Evolutionary conservation across 2,329 filamentous ascomycete genomes (phyloP).

Genomic region (Fusarium sp.): DNA sequence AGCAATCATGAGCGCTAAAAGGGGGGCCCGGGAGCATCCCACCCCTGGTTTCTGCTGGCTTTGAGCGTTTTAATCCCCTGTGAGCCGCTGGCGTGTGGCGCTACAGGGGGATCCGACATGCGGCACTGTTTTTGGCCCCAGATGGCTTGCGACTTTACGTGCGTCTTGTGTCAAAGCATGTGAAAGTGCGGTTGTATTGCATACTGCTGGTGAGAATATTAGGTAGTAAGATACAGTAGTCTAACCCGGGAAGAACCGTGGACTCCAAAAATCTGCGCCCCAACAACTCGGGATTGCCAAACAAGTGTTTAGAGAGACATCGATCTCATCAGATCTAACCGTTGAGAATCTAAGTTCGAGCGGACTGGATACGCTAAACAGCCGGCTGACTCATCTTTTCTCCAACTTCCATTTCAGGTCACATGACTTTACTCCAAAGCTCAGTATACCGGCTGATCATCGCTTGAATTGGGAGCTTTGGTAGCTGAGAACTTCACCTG

Average conservation of each 20-base stretch:
- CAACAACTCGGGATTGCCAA: slow-evolving; percentile 40
- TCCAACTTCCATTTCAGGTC: not conserved
- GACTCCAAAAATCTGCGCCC: slow-evolving; percentile 29
- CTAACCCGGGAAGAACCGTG: slow-evolving; percentile 41
- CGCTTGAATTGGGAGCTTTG: slow-evolving; percentile 34
- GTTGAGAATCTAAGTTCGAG: slow-evolving; percentile 36
- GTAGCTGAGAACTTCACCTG: slow-evolving; percentile 37
- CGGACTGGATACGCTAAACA: not conserved
- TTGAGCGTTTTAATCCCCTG: slow-evolving; percentile 29
- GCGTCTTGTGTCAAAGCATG: slow-evolving; percentile 37
- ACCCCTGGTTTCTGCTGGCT: slow-evolving; percentile 29
- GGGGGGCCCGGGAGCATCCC: slow-evolving; percentile 24
- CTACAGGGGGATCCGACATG: slow-evolving; percentile 28
- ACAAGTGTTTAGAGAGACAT: slow-evolving; percentile 19
- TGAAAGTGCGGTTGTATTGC: slow-evolving; percentile 49
- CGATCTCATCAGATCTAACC: slow-evolving; percentile 40
- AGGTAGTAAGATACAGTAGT: not conserved
- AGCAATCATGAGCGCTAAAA: slow-evolving; percentile 30
- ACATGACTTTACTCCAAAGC: slow-evolving; percentile 24
- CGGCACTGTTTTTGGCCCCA: slow-evolving; percentile 12
- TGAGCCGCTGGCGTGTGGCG: slow-evolving; percentile 39
- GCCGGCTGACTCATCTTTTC: slow-evolving; percentile 31
- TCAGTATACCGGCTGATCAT: slow-evolving; percentile 36
- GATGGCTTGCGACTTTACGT: slow-evolving; percentile 23
- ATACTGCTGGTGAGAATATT: slow-evolving; percentile 39